These are phyloP conservation scores for Exophiala phaeomuriformis DNA, from an alignment of 2,329 filamentous ascomycete genomes.

Conservation along the genomic window DNA sequence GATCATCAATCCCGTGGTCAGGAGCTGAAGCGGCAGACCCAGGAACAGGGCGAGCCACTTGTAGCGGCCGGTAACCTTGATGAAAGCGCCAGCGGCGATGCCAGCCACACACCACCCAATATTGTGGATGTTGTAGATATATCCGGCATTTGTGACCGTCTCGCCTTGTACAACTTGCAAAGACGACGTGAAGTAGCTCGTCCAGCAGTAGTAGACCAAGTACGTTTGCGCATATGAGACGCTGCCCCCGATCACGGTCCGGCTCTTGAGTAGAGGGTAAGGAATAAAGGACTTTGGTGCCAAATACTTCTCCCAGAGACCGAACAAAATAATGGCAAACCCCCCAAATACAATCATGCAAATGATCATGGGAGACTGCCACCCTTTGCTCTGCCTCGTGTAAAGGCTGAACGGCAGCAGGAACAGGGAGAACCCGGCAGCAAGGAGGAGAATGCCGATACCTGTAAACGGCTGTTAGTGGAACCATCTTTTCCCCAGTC, in stretches of 20 bases:
- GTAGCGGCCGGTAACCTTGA: slow-evolving; percentile 44
- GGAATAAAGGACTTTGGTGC: slow-evolving; percentile 49
- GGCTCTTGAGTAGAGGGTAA: slow-evolving; percentile 41
- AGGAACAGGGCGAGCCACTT: slow-evolving; percentile 46
- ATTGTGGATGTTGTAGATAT: slow-evolving; percentile 37
- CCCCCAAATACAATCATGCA: slow-evolving; percentile 48
- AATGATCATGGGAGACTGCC: slow-evolving; percentile 42
- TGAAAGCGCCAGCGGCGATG: slow-evolving; percentile 38
- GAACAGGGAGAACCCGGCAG: slow-evolving; percentile 53
- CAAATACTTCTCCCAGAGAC: slow-evolving; percentile 47
- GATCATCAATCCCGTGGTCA: slow-evolving; percentile 48
- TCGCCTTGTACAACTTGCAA: slow-evolving; percentile 47
- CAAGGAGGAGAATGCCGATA: slow-evolving; percentile 54
- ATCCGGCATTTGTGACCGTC: slow-evolving; percentile 35
- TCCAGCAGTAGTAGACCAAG: slow-evolving; percentile 45
- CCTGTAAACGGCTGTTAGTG: slow-evolving; percentile 49
- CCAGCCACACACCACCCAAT: slow-evolving; percentile 51
- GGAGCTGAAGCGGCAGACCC: slow-evolving; percentile 43
- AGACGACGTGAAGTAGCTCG: slow-evolving; percentile 47
- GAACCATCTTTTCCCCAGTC: slow-evolving; percentile 21
- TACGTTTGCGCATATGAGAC: slow-evolving; percentile 42
- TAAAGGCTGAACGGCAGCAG: slow-evolving; percentile 57
- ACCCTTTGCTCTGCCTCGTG: slow-evolving; percentile 38
- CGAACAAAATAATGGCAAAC: slow-evolving; percentile 47
- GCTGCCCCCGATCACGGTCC: slow-evolving; percentile 47